phyloP scores from a whole-genome alignment of 2,329 filamentous ascomycete genomes.

The Aspergillus hiratsukae region DNA sequence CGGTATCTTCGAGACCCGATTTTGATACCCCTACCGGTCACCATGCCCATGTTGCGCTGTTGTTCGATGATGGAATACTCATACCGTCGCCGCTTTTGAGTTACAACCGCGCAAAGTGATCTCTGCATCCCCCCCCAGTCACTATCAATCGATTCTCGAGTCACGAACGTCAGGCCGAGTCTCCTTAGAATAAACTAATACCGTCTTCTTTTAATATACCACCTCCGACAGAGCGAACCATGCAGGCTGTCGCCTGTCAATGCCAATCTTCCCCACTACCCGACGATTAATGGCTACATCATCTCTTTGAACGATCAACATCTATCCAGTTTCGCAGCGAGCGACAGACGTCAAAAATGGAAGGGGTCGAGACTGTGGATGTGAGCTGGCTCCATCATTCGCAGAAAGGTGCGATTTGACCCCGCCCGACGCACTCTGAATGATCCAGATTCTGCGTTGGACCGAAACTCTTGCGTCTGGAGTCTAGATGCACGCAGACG shows the following conservation, averaged over 20 bases:
- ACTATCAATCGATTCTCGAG: neutral
- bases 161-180: neutral
- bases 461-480: slow-evolving; percentile 2
- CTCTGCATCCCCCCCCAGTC: neutral
- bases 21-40: slow-evolving; percentile 1
- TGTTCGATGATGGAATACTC: slow-evolving; percentile 14
- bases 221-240: neutral
- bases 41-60: slow-evolving; percentile 16
- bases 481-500: neutral
- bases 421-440: neutral
- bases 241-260: neutral
- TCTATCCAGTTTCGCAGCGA: neutral
- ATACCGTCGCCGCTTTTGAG: slow-evolving; percentile 9
- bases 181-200: neutral
- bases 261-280: neutral
- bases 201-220: neutral
- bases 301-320: neutral
- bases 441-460: neutral
- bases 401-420: slow-evolving; percentile 63
- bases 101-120: neutral
- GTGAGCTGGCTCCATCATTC: slow-evolving; percentile 88
- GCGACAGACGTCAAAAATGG: slow-evolving; percentile 53
- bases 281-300: neutral
- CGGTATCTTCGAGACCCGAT: neutral
- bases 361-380: slow-evolving; percentile 76